A percentile compares a stretch with the other conserved stretches of the same genome.
These are phyloP conservation scores for Phaeotremella skinneri DNA, from an alignment of 768 basidiomycete species.

Conservation along the genomic window DNA sequence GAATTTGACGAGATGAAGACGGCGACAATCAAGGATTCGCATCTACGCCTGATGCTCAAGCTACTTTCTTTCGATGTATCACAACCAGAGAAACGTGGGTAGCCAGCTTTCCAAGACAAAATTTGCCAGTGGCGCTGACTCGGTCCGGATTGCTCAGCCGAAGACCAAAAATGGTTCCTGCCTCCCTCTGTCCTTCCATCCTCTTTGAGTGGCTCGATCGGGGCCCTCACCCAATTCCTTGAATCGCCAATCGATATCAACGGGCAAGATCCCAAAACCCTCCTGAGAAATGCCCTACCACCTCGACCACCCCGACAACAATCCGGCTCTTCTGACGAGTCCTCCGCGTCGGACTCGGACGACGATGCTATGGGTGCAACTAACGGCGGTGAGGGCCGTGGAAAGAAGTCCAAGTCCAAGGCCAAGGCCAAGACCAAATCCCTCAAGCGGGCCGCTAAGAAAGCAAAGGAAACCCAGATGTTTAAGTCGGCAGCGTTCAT, in stretches of 20 bases:
- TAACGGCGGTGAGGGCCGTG: constrained; percentile 9
- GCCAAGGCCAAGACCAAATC: constrained; percentile 21
- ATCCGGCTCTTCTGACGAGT: constrained; percentile 56
- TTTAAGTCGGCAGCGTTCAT: constrained; percentile 91
- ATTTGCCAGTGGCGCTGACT: neutral
- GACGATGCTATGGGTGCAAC: constrained; percentile 21
- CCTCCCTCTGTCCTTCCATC: constrained; percentile 68
- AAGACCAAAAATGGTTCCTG: constrained; percentile 66
- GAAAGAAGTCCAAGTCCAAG: neutral
- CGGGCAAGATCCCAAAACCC: constrained; percentile 64
- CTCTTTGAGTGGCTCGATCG: constrained; percentile 66
- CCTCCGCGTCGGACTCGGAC: constrained; percentile 45
- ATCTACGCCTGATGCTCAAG: constrained; percentile 80
- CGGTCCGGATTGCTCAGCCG: constrained; percentile 19
- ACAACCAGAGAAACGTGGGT: neutral
- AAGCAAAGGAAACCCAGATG: constrained; percentile 65
- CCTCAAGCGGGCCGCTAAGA: constrained; percentile 42
- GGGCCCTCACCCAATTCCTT: constrained; percentile 80
- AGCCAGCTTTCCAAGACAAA: neutral
- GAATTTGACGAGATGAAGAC: constrained; percentile 69
- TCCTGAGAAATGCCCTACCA: constrained; percentile 66
- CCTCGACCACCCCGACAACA: constrained; percentile 53
- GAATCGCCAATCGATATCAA: constrained; percentile 73
- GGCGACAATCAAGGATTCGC: constrained; percentile 72
- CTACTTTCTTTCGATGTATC: constrained; percentile 66